Evolutionary conservation across 371 early-diverging fungal species (phyloP), one percentile per base, ranked within the genome.

Genomic region (Apophysomyces variabilis): DNA sequence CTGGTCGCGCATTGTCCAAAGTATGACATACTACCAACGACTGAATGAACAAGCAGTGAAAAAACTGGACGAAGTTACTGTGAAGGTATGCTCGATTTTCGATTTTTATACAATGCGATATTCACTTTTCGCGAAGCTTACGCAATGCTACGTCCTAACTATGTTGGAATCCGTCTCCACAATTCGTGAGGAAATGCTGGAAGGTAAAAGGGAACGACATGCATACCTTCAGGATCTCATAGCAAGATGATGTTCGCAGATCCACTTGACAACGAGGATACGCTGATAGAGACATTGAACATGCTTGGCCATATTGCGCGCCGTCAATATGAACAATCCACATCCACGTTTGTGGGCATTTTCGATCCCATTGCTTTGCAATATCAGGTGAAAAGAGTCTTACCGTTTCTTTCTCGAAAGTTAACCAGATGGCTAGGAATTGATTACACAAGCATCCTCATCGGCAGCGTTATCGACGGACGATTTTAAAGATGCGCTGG

Each of bases 1-100:
- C 70, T 95, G 95, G 95, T 85, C 88, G 46, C 86, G 90, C 64
- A 81, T 90, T 12, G 85, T 88, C 1, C 77, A 88, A 12, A 83
- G 84, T 12, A 82, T 86, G 75, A 70, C 73, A 36, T 83, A 84
- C 64, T 80, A 61, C 38, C 76, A 66, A 68, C 75, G 57, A 47
- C 66, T 35, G 76, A 75, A 61, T 47, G 74, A 26, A 18, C 41
- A 14, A 8, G 60, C 57, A 1, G 64, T 67, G 5, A 43, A 47
- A 14, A 75, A 67, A 37, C 37, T 75, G 44, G 62, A 75, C 35
- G 26, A 35, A 3, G 65, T 80, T 44, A 70, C 72, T 1, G 68
- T 73, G 13, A 58, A 74, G 47, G 47, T 47, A 47, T 7, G 41
- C 13, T 41, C 47, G 1, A 47, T 1, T 11, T 14, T 18, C 0